Percentiles rank a stretch among this genome's conserved stretches.
Conservation (phyloP, 305 asterid genomes). For the Rubia balearica region DNA sequence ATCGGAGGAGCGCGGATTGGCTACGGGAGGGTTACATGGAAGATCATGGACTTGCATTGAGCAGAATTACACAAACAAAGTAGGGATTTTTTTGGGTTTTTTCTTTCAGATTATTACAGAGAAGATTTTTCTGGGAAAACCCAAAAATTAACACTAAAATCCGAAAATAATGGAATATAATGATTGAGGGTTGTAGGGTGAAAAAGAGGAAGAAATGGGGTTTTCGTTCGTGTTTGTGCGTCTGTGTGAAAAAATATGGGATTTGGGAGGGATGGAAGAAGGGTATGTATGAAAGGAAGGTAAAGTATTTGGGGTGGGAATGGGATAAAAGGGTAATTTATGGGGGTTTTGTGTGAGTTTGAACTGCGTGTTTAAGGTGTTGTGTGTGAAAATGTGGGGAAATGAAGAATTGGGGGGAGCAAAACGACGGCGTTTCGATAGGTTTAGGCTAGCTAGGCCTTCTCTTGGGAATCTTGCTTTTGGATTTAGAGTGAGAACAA, state of each 20-base stretch:
- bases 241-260: background rate
- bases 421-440: background rate
- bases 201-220: slow-evolving; percentile 7
- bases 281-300: background rate
- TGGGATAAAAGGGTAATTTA: background rate
- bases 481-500: background rate
- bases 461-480: no score
- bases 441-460: background rate
- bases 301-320: background rate
- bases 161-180: slow-evolving; percentile 4
- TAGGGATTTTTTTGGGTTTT: slow-evolving; percentile 14
- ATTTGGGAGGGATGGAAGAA: background rate
- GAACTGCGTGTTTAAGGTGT: background rate
- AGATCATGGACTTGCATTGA: slow-evolving; percentile 86
- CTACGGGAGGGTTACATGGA: slow-evolving; percentile 46
- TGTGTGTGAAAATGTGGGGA: background rate
- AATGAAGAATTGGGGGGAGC: no score
- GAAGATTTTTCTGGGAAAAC: slow-evolving; percentile 3
- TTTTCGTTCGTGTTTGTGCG: background rate
- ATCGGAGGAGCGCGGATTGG: slow-evolving; percentile 49
- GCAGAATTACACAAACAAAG: slow-evolving; percentile 14
- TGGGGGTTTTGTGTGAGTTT: background rate
- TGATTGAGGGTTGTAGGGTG: background rate
- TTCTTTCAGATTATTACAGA: slow-evolving; percentile 5
- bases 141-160: background rate